These are phyloP conservation scores for Mucor velutinosus DNA, from an alignment of 371 early-diverging fungal genomes.

Conservation along the genomic window DNA sequence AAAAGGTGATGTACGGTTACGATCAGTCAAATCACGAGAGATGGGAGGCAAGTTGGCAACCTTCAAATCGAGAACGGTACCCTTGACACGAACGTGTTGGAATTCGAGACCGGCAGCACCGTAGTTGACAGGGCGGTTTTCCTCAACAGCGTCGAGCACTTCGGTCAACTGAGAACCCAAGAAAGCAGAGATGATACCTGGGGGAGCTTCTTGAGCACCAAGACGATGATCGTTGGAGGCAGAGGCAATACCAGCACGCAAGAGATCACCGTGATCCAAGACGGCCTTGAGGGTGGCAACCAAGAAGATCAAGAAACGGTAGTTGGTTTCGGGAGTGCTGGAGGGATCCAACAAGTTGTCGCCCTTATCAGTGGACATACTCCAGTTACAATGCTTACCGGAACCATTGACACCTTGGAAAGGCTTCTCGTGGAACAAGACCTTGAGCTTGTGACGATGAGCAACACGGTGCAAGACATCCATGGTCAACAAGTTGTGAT, in stretches of 20 bases:
- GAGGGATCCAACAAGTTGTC: slow-evolving; percentile 96
- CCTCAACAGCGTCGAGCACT: slow-evolving; percentile 89
- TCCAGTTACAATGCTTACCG: slow-evolving; percentile 99
- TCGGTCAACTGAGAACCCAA: slow-evolving; percentile 94
- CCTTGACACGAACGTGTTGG: slow-evolving; percentile 91
- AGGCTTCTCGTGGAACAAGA: slow-evolving; percentile 98
- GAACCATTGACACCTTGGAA: slow-evolving; percentile 98
- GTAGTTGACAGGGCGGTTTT: slow-evolving; percentile 83
- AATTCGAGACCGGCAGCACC: slow-evolving; percentile 77
- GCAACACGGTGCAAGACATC: slow-evolving; percentile 95
- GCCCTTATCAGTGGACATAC: slow-evolving; percentile 92
- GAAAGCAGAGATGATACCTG: slow-evolving; percentile 95
- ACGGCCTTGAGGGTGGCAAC: slow-evolving; percentile 90
- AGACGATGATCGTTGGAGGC: slow-evolving; percentile 97
- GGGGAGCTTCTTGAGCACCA: slow-evolving; percentile 98
- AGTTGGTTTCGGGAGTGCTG: slow-evolving; percentile 91
- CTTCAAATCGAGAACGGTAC: slow-evolving; percentile 94
- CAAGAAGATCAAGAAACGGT: slow-evolving; percentile 93
- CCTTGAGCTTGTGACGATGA: slow-evolving; percentile 95
- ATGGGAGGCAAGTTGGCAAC: slow-evolving; percentile 91
- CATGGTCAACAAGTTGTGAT: slow-evolving; percentile 98
- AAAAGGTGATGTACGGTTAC: slow-evolving; percentile 98
- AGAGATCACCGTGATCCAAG: slow-evolving; percentile 83
- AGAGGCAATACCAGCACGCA: slow-evolving; percentile 90
- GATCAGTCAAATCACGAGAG: slow-evolving; percentile 95